A percentile compares a stretch with the other conserved stretches of the same genome.
These are phyloP conservation scores for Sistotremastrum niveocremeum DNA, from an alignment of 768 basidiomycete genomes.

Conservation along the genomic window DNA sequence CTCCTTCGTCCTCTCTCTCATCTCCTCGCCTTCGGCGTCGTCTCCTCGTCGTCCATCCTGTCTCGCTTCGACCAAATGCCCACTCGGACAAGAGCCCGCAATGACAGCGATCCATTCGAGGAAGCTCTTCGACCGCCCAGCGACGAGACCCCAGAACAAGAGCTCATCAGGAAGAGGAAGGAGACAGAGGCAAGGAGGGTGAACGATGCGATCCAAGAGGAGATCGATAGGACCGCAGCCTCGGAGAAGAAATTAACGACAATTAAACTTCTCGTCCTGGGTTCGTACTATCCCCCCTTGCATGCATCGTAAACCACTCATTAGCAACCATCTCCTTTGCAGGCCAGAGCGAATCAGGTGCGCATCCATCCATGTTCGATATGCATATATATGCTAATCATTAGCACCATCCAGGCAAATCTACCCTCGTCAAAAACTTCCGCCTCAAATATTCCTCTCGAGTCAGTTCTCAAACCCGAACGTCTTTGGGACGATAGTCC, in stretches of 20 bases:
- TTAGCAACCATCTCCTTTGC: too few species aligned
- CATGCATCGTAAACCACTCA: too few species aligned
- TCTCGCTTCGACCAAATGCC: too few species aligned
- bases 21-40: too few species aligned
- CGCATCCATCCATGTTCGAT: conserved; percentile 14
- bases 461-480: conserved; percentile 49
- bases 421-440: too few species aligned
- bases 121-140: conserved; percentile 21
- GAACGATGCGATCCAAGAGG: conserved; percentile 48
- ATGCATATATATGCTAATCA: conserved; percentile 1
- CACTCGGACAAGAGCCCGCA: too few species aligned
- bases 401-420: too few species aligned
- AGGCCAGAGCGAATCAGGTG: conserved; percentile 71
- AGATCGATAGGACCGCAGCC: conserved; percentile 32
- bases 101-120: too few species aligned
- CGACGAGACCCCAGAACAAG: conserved; percentile 39
- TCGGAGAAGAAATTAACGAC: conserved; percentile 50
- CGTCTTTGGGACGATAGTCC: conserved; percentile 62
- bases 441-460: too few species aligned
- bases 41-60: too few species aligned
- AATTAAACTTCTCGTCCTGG: conserved; percentile 61
- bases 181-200: conserved; percentile 35
- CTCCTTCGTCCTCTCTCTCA: too few species aligned
- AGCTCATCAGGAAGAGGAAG: conserved; percentile 29
- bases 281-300: conserved; percentile 9